Evolutionary conservation across 768 basidiomycete species (phyloP).

Genomic region (Russula griseocarnosa): DNA sequence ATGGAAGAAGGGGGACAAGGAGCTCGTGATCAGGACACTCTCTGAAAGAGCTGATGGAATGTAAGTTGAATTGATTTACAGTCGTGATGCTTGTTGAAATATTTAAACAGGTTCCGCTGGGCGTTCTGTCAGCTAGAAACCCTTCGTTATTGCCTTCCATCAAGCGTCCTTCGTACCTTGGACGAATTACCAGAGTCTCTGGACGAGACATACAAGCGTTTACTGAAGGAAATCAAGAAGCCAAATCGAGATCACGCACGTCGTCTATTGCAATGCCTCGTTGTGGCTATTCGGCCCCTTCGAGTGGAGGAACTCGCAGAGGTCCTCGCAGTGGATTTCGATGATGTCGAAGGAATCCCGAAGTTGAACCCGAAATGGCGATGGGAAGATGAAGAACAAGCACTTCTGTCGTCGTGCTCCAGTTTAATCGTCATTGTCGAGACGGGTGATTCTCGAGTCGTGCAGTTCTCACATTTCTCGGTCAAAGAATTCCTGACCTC

Average conservation of each 20-base stretch:
- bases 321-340: slow-evolving; percentile 8
- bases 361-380: not conserved
- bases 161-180: not conserved
- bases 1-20: slow-evolving; percentile 1
- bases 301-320: slow-evolving; percentile 6
- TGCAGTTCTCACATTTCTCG: slow-evolving; percentile 9
- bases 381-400: slow-evolving; percentile 3
- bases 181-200: not conserved
- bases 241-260: not conserved
- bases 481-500: slow-evolving; percentile 10
- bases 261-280: slow-evolving; percentile 11
- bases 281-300: slow-evolving; percentile 5
- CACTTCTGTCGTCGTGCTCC: not conserved
- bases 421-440: not conserved
- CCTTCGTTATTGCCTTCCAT: slow-evolving; percentile 5
- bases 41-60: slow-evolving; percentile 13
- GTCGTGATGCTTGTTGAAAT: not conserved
- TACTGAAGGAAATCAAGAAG: slow-evolving; percentile 2
- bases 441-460: not conserved
- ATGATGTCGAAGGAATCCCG: not conserved
- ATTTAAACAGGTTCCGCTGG: slow-evolving; percentile 7
- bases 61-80: not conserved
- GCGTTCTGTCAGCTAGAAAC: slow-evolving; percentile 2
- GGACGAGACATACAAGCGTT: slow-evolving; percentile 7
- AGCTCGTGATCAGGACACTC: not conserved